A percentile compares a stretch with the other conserved stretches of the same genome.
Evolutionary conservation across 1,139 yeast species (phyloP).

Genomic region (Wickerhamomyces sp.): DNA sequence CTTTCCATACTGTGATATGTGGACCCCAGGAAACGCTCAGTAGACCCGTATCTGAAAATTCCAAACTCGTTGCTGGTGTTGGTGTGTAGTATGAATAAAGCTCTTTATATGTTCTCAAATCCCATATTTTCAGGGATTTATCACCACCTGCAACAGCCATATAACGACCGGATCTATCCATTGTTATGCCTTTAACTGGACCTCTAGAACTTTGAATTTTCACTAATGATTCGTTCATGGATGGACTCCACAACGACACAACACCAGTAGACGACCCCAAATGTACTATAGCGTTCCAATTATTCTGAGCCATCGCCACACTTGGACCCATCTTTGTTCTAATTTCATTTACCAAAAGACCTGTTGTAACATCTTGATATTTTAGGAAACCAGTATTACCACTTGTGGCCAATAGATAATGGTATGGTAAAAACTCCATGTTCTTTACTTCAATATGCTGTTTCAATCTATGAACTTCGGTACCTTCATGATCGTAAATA

Average conservation of each 20-base stretch:
- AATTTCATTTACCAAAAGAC: constrained; percentile 74
- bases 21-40: constrained; percentile 93
- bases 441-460: constrained; percentile 84
- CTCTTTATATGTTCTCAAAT: constrained; percentile 75
- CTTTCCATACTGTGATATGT: constrained; percentile 87
- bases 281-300: constrained; percentile 94
- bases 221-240: constrained; percentile 79
- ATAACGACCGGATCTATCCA: constrained; percentile 88
- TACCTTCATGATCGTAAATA: constrained; percentile 86
- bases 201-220: constrained; percentile 80
- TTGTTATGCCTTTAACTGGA: constrained; percentile 78
- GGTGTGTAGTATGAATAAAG: constrained; percentile 62
- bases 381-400: constrained; percentile 85
- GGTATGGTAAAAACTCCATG: constrained; percentile 89
- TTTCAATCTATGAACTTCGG: constrained; percentile 85
- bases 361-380: constrained; percentile 95
- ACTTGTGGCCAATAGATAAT: constrained; percentile 79
- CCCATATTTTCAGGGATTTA: constrained; percentile 86
- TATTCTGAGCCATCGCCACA: constrained; percentile 81
- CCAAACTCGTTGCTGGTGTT: constrained; percentile 77
- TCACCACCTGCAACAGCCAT: constrained; percentile 95
- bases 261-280: constrained; percentile 93
- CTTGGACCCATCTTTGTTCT: constrained; percentile 91
- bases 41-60: constrained; percentile 84
- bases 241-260: constrained; percentile 91